Conservation (phyloP, 2,329 filamentous ascomycete species). For the Penicillium janthinellum region DNA sequence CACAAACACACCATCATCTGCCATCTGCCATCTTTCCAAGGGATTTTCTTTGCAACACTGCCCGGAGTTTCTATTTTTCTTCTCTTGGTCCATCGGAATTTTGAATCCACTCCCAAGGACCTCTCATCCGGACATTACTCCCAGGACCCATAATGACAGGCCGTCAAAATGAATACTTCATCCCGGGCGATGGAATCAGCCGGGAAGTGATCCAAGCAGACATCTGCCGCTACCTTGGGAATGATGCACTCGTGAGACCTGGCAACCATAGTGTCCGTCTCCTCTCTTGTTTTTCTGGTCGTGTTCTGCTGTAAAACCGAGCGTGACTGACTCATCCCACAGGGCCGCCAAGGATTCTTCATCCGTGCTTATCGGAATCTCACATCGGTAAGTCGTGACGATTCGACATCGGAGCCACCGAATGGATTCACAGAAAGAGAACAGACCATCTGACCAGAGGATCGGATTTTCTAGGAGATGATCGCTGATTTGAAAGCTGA, state of each 20-base stretch:
- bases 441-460: constrained; percentile 25
- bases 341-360: constrained; percentile 71
- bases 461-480: constrained; percentile 49
- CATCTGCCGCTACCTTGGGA: constrained; percentile 80
- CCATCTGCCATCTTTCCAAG: constrained; percentile 7
- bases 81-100: constrained; percentile 31
- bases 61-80: constrained; percentile 20
- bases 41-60: constrained; percentile 17
- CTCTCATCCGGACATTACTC: background rate
- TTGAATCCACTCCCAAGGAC: constrained; percentile 20
- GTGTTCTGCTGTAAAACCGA: constrained; percentile 15
- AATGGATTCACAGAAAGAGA: constrained; percentile 6
- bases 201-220: constrained; percentile 82
- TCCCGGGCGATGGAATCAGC: constrained; percentile 77
- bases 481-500: constrained; percentile 58
- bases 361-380: constrained; percentile 78
- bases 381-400: constrained; percentile 64
- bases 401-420: background rate
- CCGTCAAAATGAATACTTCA: constrained; percentile 74
- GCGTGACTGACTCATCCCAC: constrained; percentile 43
- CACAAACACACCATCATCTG: constrained; percentile 15
- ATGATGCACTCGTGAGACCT: constrained; percentile 77
- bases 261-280: constrained; percentile 70
- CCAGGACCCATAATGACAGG: constrained; percentile 39
- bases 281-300: constrained; percentile 19